Conservation (phyloP, 805 yeast genomes). For the Schizosaccharomyces pombe region DNA sequence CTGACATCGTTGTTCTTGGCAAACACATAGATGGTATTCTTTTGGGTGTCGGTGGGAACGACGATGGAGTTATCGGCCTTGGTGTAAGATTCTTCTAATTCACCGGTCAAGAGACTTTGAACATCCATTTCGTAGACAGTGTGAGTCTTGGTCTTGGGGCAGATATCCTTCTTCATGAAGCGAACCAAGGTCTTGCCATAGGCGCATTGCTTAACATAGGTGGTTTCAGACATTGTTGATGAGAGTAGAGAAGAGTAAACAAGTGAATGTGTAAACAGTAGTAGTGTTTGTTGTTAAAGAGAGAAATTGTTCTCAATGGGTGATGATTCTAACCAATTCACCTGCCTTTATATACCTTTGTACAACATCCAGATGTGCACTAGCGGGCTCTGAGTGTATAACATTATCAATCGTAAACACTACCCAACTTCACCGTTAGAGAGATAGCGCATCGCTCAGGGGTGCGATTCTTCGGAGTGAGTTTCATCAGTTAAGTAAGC, state of each 20-base stretch:
- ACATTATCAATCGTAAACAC: no score
- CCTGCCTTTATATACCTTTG: no score
- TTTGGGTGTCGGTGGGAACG: slow-evolving; percentile 56
- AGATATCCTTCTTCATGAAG: slow-evolving; percentile 53
- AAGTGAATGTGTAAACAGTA: no score
- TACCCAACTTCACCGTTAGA: no score
- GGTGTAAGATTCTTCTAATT: slow-evolving; percentile 60
- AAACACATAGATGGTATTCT: slow-evolving; percentile 63
- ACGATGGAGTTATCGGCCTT: slow-evolving; percentile 70
- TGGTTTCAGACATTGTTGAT: background rate
- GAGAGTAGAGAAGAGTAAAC: background rate
- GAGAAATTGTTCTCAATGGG: background rate
- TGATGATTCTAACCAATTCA: background rate
- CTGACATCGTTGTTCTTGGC: slow-evolving; percentile 62
- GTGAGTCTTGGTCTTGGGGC: slow-evolving; percentile 38
- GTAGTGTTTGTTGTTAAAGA: background rate
- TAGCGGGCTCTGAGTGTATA: no score
- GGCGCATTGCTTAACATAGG: background rate
- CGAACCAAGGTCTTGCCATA: slow-evolving; percentile 90
- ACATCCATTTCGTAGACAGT: slow-evolving; percentile 73
- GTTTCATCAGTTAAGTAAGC: background rate
- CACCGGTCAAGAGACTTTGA: slow-evolving; percentile 49
- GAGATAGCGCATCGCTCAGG: background rate
- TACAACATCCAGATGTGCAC: no score
- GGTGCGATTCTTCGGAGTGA: background rate